A percentile compares a stretch with the other conserved stretches of the same genome.
phyloP scores from a whole-genome alignment of 2,329 filamentous ascomycete genomes.

The Beauveria brongniartii region DNA sequence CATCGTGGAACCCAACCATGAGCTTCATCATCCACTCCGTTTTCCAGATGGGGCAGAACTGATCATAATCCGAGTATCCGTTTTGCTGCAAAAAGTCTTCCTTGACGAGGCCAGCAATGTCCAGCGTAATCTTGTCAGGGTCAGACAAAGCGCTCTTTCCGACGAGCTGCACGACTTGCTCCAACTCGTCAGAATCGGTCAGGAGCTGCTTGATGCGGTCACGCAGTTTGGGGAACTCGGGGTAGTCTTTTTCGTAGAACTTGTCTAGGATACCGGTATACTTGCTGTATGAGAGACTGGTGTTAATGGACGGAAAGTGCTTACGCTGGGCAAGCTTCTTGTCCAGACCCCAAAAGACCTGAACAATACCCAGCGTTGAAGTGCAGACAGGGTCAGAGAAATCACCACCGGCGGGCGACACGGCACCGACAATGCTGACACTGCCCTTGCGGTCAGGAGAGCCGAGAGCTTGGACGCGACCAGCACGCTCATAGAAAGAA shows the following conservation, averaged over 20 bases:
- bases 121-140: constrained; percentile 95
- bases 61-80: constrained; percentile 97
- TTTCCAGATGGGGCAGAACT: constrained; percentile 99
- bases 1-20: constrained; percentile 97
- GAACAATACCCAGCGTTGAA: constrained; percentile 90
- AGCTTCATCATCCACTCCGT: constrained; percentile 99
- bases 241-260: constrained; percentile 88
- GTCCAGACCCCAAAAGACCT: constrained; percentile 99
- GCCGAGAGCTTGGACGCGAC: constrained; percentile 75
- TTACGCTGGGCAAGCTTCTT: constrained; percentile 99
- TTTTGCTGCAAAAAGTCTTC: constrained; percentile 99
- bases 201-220: constrained; percentile 91
- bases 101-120: constrained; percentile 86
- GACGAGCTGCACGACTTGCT: constrained; percentile 97
- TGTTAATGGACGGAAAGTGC: constrained; percentile 99
- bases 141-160: constrained; percentile 96
- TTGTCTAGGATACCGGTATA: constrained; percentile 84
- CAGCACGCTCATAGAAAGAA: constrained; percentile 98
- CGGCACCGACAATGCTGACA: constrained; percentile 95
- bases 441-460: constrained; percentile 83
- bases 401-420: constrained; percentile 95
- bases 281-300: constrained; percentile 89
- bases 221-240: constrained; percentile 87
- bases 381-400: constrained; percentile 97
- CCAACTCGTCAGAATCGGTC: constrained; percentile 90